Evolutionary conservation across 768 basidiomycete species (phyloP).

Genomic region (Russula vinacea): DNA sequence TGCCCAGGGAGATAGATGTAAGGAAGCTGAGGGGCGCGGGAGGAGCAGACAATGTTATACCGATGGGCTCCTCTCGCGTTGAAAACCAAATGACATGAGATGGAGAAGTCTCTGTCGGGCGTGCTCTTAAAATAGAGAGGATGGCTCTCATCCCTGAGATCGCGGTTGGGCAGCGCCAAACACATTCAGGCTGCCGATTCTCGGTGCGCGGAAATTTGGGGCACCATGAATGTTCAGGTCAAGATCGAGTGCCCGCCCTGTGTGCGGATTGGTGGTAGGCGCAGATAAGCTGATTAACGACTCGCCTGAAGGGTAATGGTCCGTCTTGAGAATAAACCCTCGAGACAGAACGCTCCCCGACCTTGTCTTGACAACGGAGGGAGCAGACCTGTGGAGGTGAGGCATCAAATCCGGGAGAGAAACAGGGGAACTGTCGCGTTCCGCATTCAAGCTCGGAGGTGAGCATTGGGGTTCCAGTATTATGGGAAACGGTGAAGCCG

Average conservation of each 20-base stretch:
- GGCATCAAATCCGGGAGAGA: conserved; percentile 57
- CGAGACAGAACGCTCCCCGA: conserved; percentile 79
- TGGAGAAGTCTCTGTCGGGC: conserved; percentile 58
- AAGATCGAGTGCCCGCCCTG: conserved; percentile 85
- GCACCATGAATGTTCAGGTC: conserved; percentile 92
- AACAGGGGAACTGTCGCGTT: neutral
- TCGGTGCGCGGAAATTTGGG: conserved; percentile 88
- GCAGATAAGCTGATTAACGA: neutral
- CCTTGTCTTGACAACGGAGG: conserved; percentile 78
- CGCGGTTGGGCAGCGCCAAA: conserved; percentile 96
- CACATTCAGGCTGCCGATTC: conserved; percentile 77
- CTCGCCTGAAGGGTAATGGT: conserved; percentile 73
- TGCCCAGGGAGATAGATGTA: neutral
- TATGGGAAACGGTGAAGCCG: conserved; percentile 5
- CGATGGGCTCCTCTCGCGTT: conserved; percentile 92
- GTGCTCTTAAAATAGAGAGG: conserved; percentile 74
- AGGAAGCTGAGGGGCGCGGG: conserved; percentile 14
- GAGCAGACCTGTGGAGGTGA: conserved; percentile 60
- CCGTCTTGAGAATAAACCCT: conserved; percentile 93
- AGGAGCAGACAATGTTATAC: conserved; percentile 42
- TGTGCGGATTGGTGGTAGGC: conserved; percentile 8
- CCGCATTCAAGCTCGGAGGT: conserved; percentile 13
- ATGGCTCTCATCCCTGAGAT: conserved; percentile 87
- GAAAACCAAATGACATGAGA: conserved; percentile 93
- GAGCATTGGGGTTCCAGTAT: conserved; percentile 21